Evolutionary conservation across 805 yeast species (phyloP), one percentile per base, ranked within the genome.

Genomic region (Saturnispora diversa): DNA sequence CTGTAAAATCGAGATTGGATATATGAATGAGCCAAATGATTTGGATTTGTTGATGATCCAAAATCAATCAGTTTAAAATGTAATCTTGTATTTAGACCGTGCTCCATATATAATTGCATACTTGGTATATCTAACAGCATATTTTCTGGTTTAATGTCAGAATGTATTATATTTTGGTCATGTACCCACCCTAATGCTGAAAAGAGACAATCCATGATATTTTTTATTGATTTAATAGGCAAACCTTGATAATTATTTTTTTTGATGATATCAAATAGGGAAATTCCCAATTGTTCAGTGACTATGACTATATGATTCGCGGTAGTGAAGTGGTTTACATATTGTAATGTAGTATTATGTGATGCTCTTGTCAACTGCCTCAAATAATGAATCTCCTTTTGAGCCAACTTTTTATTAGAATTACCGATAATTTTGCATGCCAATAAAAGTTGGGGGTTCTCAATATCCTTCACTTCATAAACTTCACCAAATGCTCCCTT

Each of bases 71-170:
- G 68, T 50, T 82, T 84, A 36, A 84, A n/a, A 13, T 42, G 26
- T 33, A 46, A 12, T 35, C 27, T 6, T 28, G 16, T 6, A 29
- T 16, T 4, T 35, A 33, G 12, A 6, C 31, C 28, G 11, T 25
- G 15, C 9, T 31, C 32, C 13, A n/a, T 17, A 20, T 54, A 50
- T 4, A 37, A 33, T 5, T 27, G 19, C 15, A 60, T 62, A 17
- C 78, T 63, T 0, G 62, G 53, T 16, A 63, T 58, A 5, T 72
- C 64, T 7, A 66, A 62, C 5, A 59, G 39, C 27, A 86, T 65
- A 58, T 86, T 86, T 52, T 84, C 95, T 0, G 94, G 95, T 53
- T 86, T 86, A 42, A 86, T 63, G 55, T 86, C 95, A 51, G 94
- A 85, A 55, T 86, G 95, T 20, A 86, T 75, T 6, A 86, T 70